Base-by-base conservation (phyloP, 495 filamentous ascomycete genomes). In the Penicillium verhagenii region DNA sequence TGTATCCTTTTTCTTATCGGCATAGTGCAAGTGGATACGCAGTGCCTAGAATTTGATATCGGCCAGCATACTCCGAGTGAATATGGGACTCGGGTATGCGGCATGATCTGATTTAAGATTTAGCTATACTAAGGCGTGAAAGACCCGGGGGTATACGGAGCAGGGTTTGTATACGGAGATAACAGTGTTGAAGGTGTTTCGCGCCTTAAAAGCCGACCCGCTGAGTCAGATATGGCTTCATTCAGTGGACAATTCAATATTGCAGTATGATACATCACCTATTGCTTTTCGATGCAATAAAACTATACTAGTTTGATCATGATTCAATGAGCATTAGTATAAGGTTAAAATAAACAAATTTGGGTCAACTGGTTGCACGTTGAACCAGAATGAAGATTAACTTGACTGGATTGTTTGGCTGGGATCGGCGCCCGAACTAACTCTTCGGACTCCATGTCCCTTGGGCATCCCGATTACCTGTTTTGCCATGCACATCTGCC, bases 361-460 rank as follows among this genome's bases (percentile, higher is more conserved):
- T 23, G 42, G 42, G 44, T 4, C n/a, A 14, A 39, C 21, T 26
- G 42, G n/a, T n/a, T n/a, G n/a, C n/a, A n/a, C n/a, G n/a, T n/a
- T n/a, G 38, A 40, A 16, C 42, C n/a, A 21, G 7, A 23, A 21
- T 11, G 19, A 16, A 14, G 20, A 16, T n/a, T n/a, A n/a, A n/a
- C n/a, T n/a, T n/a, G n/a, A n/a, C n/a, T 6, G 45, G 26, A 48
- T 21, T 48, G 40, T 57, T 31, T 49, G 54, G 47, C 47, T 56
- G 50, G 61, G 55, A 61, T 64, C 58, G 45, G 52, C 55, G 29
- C 40, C 54, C 52, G 52, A 43, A 35, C 26, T 38, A 6, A 33
- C 13, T 48, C n/a, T n/a, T n/a, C 47, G 50, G 40, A 35, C n/a
- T 50, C 38, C 29, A 18, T 44, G 19, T 31, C 45, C 44, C 48